These are phyloP conservation scores for Phytophthora melonis DNA, from an alignment of 352 stramenopile genomes.

Conservation along the genomic window DNA sequence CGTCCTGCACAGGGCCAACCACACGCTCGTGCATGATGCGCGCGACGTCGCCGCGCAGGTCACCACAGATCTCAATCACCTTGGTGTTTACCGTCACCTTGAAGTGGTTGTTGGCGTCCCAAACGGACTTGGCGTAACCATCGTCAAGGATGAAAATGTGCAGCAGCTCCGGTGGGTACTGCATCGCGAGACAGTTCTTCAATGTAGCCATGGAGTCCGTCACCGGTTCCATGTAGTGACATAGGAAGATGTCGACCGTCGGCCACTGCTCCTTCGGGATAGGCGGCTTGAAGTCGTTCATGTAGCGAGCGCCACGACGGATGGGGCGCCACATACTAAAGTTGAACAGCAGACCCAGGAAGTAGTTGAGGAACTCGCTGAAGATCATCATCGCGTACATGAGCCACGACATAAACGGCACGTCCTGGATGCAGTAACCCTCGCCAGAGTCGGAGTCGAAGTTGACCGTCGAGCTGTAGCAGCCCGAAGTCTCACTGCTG, in stretches of 20 bases:
- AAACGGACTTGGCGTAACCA: slow-evolving; percentile 91
- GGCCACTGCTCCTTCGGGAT: slow-evolving; percentile 92
- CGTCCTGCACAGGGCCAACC: slow-evolving; percentile 78
- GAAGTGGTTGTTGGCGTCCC: slow-evolving; percentile 92
- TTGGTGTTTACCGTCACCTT: slow-evolving; percentile 92
- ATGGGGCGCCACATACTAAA: slow-evolving; percentile 93
- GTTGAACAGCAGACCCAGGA: slow-evolving; percentile 90
- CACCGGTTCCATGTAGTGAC: slow-evolving; percentile 92
- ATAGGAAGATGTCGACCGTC: slow-evolving; percentile 89
- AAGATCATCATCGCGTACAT: slow-evolving; percentile 91
- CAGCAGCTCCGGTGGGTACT: slow-evolving; percentile 89
- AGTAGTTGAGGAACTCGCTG: slow-evolving; percentile 90
- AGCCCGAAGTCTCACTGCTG: slow-evolving; percentile 51
- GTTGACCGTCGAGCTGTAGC: slow-evolving; percentile 79
- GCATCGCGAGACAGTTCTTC: slow-evolving; percentile 88
- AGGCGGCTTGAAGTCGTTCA: slow-evolving; percentile 92
- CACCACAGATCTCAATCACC: slow-evolving; percentile 88
- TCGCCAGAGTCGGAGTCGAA: slow-evolving; percentile 69
- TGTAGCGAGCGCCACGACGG: slow-evolving; percentile 85
- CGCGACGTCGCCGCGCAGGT: slow-evolving; percentile 83
- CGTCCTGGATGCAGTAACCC: slow-evolving; percentile 83
- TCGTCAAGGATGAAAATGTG: slow-evolving; percentile 92
- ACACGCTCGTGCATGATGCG: slow-evolving; percentile 90
- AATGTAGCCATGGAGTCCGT: slow-evolving; percentile 85
- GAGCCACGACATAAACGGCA: slow-evolving; percentile 72